Evolutionary conservation across 1,284 basidiomycete genomes (phyloP), one percentile per base, ranked within the genome.

Genomic region (Apiotrichum brassicae): DNA sequence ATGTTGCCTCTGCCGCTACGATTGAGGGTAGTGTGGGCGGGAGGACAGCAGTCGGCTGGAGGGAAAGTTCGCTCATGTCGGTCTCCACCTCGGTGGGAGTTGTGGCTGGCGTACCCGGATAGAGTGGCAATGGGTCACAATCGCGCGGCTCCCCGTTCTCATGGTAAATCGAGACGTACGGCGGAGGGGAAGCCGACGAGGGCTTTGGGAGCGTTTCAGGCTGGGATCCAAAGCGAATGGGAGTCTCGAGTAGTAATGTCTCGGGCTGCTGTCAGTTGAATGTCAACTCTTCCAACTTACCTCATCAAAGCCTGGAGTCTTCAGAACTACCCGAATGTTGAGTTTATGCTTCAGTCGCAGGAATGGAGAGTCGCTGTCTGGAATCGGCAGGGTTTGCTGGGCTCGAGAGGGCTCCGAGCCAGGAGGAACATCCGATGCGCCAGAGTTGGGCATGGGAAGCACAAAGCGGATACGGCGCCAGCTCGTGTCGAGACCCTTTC

Each of bases 401-500:
- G 14, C 40, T 30, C 28, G 28, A 6, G 70, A 65, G 9, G 56
- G 51, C n/a, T n/a, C n/a, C n/a, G n/a, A n/a, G n/a, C n/a, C n/a
- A n/a, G n/a, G n/a, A n/a, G n/a, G n/a, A n/a, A n/a, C n/a, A n/a
- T n/a, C n/a, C n/a, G n/a, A n/a, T n/a, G n/a, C 25, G 61, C 58
- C n/a, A 61, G 24, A 26, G 62, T 61, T 1, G 62, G 42, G 28
- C 28, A 28, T 19, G 6, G 50, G 50, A 14, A 73, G 53, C 11
- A 69, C 61, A 13, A 70, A 61, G 34, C 70, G 69, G 45, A 71
- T 57, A 25, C 64, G 68, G 12, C 68, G 51, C 66, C 68, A 72
- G 35, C 26, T 14, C 13, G 16, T 19, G 20, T 35, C 35, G 11
- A 49, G 6, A 1, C 41, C 47, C 22, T 42, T 42, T 2, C 28